These are phyloP conservation scores for Fragilariopsis cylindrus DNA, from an alignment of 108 stramenopile genomes.

Conservation along the genomic window DNA sequence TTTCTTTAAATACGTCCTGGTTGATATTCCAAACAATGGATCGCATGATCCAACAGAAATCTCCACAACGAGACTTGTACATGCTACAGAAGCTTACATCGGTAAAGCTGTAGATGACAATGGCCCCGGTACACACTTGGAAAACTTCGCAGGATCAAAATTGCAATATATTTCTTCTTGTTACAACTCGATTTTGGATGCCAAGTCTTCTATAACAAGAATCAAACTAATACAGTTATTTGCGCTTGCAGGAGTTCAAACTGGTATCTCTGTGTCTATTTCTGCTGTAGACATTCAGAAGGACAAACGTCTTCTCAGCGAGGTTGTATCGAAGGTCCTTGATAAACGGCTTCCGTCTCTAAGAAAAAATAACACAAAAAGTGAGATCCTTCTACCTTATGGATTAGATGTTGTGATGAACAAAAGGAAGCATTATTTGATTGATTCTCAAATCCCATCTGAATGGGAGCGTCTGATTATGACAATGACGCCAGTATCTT, in stretches of 20 bases:
- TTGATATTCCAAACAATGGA: not conserved
- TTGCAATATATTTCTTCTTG: constrained; percentile 1
- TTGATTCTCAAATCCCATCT: constrained; percentile 11
- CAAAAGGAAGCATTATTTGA: not conserved
- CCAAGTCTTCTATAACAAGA: not conserved
- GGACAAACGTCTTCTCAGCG: not conserved
- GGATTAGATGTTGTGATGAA: constrained; percentile 13
- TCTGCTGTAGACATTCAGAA: constrained; percentile 10
- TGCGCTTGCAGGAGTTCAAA: constrained; percentile 10
- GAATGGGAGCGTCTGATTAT: constrained; percentile 12
- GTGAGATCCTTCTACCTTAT: not conserved
- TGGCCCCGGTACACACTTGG: constrained; percentile 4
- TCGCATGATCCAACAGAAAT: not conserved
- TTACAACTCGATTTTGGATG: constrained; percentile 3
- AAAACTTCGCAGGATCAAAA: constrained; percentile 8
- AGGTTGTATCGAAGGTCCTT: not conserved
- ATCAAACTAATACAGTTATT: not conserved
- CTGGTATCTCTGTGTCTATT: constrained; percentile 4
- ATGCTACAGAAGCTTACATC: constrained; percentile 6
- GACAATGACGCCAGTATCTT: constrained; percentile 5
- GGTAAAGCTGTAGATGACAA: constrained; percentile 10
- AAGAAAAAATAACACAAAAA: constrained; percentile 3
- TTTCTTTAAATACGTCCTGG: constrained; percentile 5
- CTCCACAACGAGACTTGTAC: constrained; percentile 2
- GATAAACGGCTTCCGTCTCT: not conserved